Evolutionary conservation across 2,329 filamentous ascomycete genomes (phyloP).

Genomic region (Exophiala dermatitidis): DNA sequence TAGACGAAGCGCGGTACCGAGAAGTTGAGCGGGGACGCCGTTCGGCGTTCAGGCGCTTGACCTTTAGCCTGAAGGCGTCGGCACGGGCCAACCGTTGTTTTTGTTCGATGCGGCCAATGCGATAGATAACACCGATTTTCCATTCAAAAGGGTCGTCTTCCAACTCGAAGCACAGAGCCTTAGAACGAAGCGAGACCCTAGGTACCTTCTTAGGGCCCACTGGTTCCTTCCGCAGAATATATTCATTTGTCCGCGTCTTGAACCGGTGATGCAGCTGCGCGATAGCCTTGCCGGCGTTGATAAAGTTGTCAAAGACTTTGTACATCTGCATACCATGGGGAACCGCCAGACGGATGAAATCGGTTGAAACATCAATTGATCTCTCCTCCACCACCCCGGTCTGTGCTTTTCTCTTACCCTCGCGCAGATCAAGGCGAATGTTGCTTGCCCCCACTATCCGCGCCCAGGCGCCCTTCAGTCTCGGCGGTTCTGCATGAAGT

Average conservation of each 20-base stretch:
- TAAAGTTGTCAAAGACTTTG: conserved; percentile 85
- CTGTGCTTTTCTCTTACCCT: conserved; percentile 62
- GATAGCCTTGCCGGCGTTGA: conserved; percentile 78
- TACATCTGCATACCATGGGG: conserved; percentile 88
- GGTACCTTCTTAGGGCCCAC: conserved; percentile 82
- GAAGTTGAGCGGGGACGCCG: conserved; percentile 46
- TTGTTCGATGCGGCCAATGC: conserved; percentile 80
- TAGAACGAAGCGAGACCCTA: conserved; percentile 72
- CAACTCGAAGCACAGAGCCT: conserved; percentile 79
- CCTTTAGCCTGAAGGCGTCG: conserved; percentile 81
- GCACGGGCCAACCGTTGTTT: conserved; percentile 82
- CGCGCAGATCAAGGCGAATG: conserved; percentile 70
- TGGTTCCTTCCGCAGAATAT: conserved; percentile 76
- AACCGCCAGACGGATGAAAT: conserved; percentile 79
- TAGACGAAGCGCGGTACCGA: conserved; percentile 48
- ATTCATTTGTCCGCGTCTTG: conserved; percentile 77
- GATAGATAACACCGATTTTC: conserved; percentile 92
- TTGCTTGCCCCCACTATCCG: conserved; percentile 77
- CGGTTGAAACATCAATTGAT: conserved; percentile 73
- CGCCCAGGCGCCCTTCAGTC: conserved; percentile 77
- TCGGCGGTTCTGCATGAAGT: conserved; percentile 81
- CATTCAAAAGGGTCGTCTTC: conserved; percentile 97
- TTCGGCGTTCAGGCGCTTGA: conserved; percentile 73
- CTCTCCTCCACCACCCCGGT: conserved; percentile 62
- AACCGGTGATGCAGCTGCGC: conserved; percentile 92